These are phyloP conservation scores for Phialemoniopsis sp. DNA, from an alignment of 2,329 filamentous ascomycete genomes.

Conservation along the genomic window DNA sequence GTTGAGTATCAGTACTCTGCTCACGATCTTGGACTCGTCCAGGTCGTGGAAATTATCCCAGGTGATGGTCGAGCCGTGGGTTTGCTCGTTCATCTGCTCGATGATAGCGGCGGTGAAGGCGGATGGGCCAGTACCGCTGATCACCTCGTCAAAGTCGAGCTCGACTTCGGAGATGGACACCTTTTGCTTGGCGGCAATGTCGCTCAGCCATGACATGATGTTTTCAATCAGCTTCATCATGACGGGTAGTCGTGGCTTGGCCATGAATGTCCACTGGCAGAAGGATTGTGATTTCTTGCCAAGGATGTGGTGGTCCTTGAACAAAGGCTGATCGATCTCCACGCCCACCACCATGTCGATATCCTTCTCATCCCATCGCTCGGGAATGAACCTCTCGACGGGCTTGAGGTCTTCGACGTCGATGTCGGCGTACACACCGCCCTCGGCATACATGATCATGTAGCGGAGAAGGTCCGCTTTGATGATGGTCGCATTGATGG, in stretches of 20 bases:
- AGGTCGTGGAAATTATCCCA: slow-evolving; percentile 66
- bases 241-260: slow-evolving; percentile 61
- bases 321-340: slow-evolving; percentile 67
- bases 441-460: slow-evolving; percentile 64
- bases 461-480: slow-evolving; percentile 64
- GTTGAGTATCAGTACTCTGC: slow-evolving; percentile 61
- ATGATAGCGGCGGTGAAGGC: slow-evolving; percentile 65
- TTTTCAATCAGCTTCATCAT: slow-evolving; percentile 66
- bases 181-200: slow-evolving; percentile 53
- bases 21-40: slow-evolving; percentile 60
- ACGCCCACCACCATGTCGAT: slow-evolving; percentile 68
- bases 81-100: slow-evolving; percentile 54
- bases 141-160: slow-evolving; percentile 68
- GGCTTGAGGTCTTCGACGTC: slow-evolving; percentile 36
- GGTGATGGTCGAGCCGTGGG: slow-evolving; percentile 36
- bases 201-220: slow-evolving; percentile 62
- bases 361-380: slow-evolving; percentile 58
- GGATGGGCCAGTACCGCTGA: slow-evolving; percentile 68
- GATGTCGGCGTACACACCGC: slow-evolving; percentile 45
- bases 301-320: slow-evolving; percentile 58
- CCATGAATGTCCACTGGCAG: slow-evolving; percentile 74
- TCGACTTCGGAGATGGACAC: slow-evolving; percentile 56
- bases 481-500: slow-evolving; percentile 60
- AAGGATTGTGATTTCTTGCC: slow-evolving; percentile 67
- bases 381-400: slow-evolving; percentile 51